Conservation (phyloP, 495 filamentous ascomycete species). For the Lentithecium fluviatile region DNA sequence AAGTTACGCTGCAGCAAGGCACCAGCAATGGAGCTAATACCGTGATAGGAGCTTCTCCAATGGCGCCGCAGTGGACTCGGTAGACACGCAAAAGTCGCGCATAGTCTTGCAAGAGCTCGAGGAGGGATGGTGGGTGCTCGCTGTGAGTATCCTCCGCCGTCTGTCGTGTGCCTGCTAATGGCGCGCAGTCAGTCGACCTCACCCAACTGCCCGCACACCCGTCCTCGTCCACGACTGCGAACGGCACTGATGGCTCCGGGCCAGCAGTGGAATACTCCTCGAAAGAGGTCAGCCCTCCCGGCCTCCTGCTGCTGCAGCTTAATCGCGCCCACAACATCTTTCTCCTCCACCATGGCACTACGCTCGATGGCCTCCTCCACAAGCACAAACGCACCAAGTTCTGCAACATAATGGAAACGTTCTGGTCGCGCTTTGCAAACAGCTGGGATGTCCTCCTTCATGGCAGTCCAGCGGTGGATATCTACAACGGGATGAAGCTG, state of each 20-base stretch:
- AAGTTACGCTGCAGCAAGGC: constrained; percentile 15
- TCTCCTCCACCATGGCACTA: constrained; percentile 77
- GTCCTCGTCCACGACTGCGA: constrained; percentile 33
- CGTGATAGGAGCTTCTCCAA: constrained; percentile 68
- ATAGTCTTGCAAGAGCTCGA: constrained; percentile 83
- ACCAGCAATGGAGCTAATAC: constrained; percentile 8
- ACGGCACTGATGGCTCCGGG: constrained; percentile 27
- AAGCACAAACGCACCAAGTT: constrained; percentile 61
- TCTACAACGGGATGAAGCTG: constrained; percentile 83
- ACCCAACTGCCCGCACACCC: constrained; percentile 55
- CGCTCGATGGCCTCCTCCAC: constrained; percentile 63
- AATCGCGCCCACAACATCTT: constrained; percentile 79
- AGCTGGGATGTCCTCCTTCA: constrained; percentile 88
- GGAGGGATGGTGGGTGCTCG: constrained; percentile 91
- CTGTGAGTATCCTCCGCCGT: constrained; percentile 52
- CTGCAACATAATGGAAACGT: constrained; percentile 66
- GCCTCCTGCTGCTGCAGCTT: constrained; percentile 75
- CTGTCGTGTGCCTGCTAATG: neutral
- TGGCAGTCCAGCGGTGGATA: constrained; percentile 77
- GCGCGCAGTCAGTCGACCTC: constrained; percentile 65
- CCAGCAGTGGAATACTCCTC: constrained; percentile 71
- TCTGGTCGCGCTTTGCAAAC: constrained; percentile 77
- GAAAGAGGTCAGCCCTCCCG: constrained; percentile 81
- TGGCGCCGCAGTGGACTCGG: constrained; percentile 70
- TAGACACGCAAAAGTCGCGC: constrained; percentile 86